Conservation (phyloP, 352 stramenopile species). For the Albugo candida region DNA sequence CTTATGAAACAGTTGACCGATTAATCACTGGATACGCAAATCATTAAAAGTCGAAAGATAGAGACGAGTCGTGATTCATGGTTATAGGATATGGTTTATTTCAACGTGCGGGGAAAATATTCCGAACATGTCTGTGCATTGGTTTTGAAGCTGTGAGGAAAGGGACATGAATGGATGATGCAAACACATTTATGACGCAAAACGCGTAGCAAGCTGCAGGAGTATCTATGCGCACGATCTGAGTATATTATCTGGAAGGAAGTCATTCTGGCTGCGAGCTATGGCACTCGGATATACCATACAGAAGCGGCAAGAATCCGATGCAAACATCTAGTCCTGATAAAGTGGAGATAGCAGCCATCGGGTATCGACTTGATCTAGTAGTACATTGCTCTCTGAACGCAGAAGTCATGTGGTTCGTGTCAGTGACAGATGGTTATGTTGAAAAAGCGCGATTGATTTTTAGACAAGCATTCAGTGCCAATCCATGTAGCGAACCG, state of each 20-base stretch:
- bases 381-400: constrained; percentile 86
- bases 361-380: constrained; percentile 79
- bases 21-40: constrained; percentile 64
- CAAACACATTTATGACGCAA: constrained; percentile 75
- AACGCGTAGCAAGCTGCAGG: constrained; percentile 83
- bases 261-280: constrained; percentile 90
- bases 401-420: constrained; percentile 95
- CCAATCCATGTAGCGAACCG: constrained; percentile 90
- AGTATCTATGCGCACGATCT: constrained; percentile 87
- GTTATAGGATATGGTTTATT: constrained; percentile 87
- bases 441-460: constrained; percentile 87
- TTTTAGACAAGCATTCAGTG: constrained; percentile 90
- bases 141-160: constrained; percentile 90
- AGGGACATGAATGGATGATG: constrained; percentile 95
- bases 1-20: constrained; percentile 59
- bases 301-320: too few species aligned
- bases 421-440: constrained; percentile 86
- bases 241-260: constrained; percentile 78
- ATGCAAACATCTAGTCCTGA: constrained; percentile 16
- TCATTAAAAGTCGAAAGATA: constrained; percentile 82
- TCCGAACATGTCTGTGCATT: constrained; percentile 80
- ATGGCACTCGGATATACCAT: constrained; percentile 88
- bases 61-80: constrained; percentile 90
- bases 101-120: constrained; percentile 92
- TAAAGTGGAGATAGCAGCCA: constrained; percentile 55